Conservation (phyloP, 345 rosid genomes). For the Eucalyptus sp. region DNA sequence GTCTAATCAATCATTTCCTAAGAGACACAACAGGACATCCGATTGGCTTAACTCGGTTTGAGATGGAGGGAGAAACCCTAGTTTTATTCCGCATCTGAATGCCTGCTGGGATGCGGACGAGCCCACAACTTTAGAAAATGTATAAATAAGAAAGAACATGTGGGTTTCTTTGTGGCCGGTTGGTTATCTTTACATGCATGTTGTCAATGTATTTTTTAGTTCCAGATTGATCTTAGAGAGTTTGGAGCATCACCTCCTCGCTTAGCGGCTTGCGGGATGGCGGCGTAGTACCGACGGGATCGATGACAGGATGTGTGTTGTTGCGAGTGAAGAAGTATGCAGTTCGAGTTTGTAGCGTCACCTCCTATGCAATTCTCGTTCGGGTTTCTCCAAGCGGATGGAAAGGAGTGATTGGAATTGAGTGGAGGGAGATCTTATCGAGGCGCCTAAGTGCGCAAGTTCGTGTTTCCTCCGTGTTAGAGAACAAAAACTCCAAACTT, state of each 20-base stretch:
- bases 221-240: not conserved
- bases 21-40: not conserved
- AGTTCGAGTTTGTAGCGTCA: not conserved
- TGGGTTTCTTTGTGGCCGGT: not conserved
- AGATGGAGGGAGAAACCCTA: not conserved
- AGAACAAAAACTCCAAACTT: rapidly evolving
- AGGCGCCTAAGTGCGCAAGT: not conserved
- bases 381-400: rapidly evolving
- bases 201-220: not conserved
- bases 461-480: not conserved
- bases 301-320: not conserved
- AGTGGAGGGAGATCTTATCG: rapidly evolving
- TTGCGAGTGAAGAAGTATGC: not conserved
- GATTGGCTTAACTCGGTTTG: not conserved
- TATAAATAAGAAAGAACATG: not conserved
- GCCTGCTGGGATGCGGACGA: not conserved
- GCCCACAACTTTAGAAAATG: not conserved
- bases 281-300: rapidly evolving
- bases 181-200: not conserved
- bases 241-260: not conserved
- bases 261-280: rapidly evolving
- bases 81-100: not conserved
- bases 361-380: not conserved
- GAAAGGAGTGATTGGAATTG: not conserved
- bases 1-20: not conserved